Evolutionary conservation across 129 eudicot genomes (phyloP), one percentile per base, ranked within the genome.

Genomic region (Tagetes patula): DNA sequence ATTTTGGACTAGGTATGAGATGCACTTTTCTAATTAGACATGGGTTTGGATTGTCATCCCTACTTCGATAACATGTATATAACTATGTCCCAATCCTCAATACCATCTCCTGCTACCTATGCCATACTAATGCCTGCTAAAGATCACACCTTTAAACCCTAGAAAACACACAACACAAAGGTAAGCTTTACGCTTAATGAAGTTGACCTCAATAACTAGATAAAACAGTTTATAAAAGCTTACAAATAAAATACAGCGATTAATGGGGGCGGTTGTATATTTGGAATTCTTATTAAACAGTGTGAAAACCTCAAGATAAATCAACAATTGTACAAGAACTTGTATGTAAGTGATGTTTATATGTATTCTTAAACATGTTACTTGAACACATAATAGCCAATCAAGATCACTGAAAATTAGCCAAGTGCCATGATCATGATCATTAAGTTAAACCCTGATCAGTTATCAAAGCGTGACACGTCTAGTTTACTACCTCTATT

Each of bases 41-140:
- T 20, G 27, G 27, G 27, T 20, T 20, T 20, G 27, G 27, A 20
- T 20, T 20, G 27, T 20, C 27, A 20, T 42, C 8, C 46, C 46
- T 4, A 4, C 46, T 42, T 42, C 7, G 46, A 42, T 42, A 6
- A 42, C 7, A 2, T 42, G 46, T 42, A 42, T 8, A 5, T 42
- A 42, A 42, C 46, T 5, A 42, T 42, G 46, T 42, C 1, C 46
- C 46, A 42, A 2, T 42, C 33, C 59, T 53, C 59, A 14, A 53
- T 32, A 53, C 14, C 59, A 53, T 48, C 53, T 48, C 53, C n/a
- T 48, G 53, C 53, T n/a, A 48, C 53, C n/a, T 48, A 48, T n/a
- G 5, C 8, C 7, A 5, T 42, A 42, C 46, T 8, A 42, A 42
- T 42, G 5, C 46, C 9, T 42, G 52, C 52, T 10, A 6, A 46